Conservation (phyloP, 495 filamentous ascomycete genomes). For the Haplographium delicatum region DNA sequence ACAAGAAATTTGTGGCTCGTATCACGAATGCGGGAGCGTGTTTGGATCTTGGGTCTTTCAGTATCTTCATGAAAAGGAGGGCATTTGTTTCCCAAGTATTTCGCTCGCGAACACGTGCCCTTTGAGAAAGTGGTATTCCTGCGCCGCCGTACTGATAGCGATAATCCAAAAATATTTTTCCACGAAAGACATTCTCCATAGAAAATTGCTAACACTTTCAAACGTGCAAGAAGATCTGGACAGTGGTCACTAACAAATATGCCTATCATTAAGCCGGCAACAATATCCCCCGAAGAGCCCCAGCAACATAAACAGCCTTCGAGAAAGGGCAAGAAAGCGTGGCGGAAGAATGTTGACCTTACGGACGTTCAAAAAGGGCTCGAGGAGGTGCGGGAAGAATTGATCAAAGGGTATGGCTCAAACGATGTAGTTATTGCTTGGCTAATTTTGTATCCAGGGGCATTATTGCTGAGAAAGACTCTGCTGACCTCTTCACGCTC, state of each 20-base stretch:
- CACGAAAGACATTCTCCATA: no score
- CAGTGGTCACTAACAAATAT: constrained; percentile 11
- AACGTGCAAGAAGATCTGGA: no score
- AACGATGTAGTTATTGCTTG: constrained; percentile 21
- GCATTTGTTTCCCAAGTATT: no score
- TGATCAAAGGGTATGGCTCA: constrained; percentile 70
- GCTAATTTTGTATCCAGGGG: constrained; percentile 48
- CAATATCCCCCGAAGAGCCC: constrained; percentile 36
- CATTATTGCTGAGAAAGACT: constrained; percentile 70
- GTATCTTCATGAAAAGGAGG: not conserved
- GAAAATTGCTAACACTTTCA: no score
- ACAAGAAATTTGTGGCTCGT: constrained; percentile 1
- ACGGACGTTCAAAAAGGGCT: constrained; percentile 79
- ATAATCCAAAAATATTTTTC: no score
- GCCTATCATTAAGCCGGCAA: constrained; percentile 24
- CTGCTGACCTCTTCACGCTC: constrained; percentile 73
- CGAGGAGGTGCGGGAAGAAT: constrained; percentile 76
- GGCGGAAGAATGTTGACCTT: constrained; percentile 96
- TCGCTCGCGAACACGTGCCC: no score
- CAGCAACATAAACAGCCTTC: constrained; percentile 73
- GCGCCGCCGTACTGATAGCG: not conserved
- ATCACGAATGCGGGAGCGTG: not conserved
- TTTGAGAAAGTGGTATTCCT: not conserved
- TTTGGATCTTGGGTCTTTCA: not conserved
- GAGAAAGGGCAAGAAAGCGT: constrained; percentile 95